These are phyloP conservation scores for Fistulifera pelliculosa DNA, from an alignment of 108 stramenopile genomes.

Conservation along the genomic window DNA sequence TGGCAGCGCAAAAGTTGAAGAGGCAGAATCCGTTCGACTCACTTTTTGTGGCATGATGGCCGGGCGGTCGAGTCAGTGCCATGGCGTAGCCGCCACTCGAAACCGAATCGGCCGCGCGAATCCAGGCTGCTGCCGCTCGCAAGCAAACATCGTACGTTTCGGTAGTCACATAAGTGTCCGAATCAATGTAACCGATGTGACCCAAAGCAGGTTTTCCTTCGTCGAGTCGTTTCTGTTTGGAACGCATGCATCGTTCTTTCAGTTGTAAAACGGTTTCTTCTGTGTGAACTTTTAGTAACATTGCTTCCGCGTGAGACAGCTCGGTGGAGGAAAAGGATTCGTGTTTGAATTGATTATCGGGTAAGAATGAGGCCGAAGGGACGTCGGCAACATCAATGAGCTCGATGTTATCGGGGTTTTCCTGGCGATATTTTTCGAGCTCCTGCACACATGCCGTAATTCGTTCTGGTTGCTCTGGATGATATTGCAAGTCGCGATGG, in stretches of 20 bases:
- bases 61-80: constrained; percentile 58
- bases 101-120: constrained; percentile 28
- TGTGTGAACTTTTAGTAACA: constrained; percentile 26
- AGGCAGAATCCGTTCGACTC: constrained; percentile 54
- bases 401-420: background rate
- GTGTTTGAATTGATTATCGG: background rate
- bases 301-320: constrained; percentile 20
- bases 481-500: constrained; percentile 32
- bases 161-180: constrained; percentile 39
- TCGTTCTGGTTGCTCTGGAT: constrained; percentile 42
- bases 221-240: constrained; percentile 20
- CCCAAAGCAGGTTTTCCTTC: constrained; percentile 40
- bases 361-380: background rate
- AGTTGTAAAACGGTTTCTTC: constrained; percentile 18
- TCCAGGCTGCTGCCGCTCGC: constrained; percentile 42
- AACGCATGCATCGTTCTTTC: constrained; percentile 21
- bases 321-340: constrained; percentile 21
- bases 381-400: constrained; percentile 19
- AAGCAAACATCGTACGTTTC: constrained; percentile 36
- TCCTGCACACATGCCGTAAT: constrained; percentile 26
- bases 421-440: constrained; percentile 5
- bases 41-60: constrained; percentile 44
- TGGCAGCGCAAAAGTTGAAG: constrained; percentile 50
- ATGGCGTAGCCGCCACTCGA: constrained; percentile 8
- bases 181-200: constrained; percentile 39